Percentiles rank a stretch among this genome's conserved stretches.
These are phyloP conservation scores for Geoglossum cookeanum DNA, from an alignment of 2,329 filamentous ascomycete genomes.

Conservation along the genomic window DNA sequence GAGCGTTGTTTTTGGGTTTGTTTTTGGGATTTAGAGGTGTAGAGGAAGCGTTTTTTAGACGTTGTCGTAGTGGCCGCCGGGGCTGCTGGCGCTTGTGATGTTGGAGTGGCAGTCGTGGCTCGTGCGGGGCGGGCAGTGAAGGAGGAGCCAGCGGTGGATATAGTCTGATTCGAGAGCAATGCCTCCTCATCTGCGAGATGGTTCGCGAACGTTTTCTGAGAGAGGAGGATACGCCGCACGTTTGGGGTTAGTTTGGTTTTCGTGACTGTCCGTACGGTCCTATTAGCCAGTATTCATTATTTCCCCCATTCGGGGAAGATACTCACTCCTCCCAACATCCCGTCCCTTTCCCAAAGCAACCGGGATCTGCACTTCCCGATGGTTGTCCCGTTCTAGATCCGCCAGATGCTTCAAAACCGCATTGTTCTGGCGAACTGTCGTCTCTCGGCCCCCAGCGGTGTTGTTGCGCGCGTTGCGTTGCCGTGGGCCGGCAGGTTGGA, in stretches of 20 bases:
- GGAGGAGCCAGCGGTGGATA: neutral
- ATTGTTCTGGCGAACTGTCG: slow-evolving; percentile 63
- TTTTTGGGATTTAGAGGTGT: neutral
- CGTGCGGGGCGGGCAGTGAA: neutral
- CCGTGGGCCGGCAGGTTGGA: slow-evolving; percentile 33
- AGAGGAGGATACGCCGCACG: slow-evolving; percentile 58
- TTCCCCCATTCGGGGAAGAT: neutral
- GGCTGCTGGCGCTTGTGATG: slow-evolving; percentile 8
- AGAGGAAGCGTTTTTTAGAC: neutral
- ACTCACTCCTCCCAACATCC: slow-evolving; percentile 19
- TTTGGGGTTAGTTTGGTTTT: slow-evolving; percentile 42
- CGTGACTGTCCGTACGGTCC: neutral
- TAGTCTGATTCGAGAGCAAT: neutral
- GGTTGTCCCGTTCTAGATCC: slow-evolving; percentile 64
- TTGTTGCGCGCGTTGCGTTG: slow-evolving; percentile 51
- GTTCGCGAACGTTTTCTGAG: slow-evolving; percentile 68
- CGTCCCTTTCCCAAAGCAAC: slow-evolving; percentile 37
- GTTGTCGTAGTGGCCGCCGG: slow-evolving; percentile 3
- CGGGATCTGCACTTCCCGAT: slow-evolving; percentile 51
- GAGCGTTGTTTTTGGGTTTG: neutral
- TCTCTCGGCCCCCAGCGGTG: slow-evolving; percentile 38
- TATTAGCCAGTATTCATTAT: neutral
- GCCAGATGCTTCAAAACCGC: slow-evolving; percentile 67
- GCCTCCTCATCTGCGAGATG: slow-evolving; percentile 66
- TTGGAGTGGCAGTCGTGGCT: neutral